These are phyloP conservation scores for Yamadazyma taylorii DNA, from an alignment of 1,139 yeast genomes.

Conservation along the genomic window DNA sequence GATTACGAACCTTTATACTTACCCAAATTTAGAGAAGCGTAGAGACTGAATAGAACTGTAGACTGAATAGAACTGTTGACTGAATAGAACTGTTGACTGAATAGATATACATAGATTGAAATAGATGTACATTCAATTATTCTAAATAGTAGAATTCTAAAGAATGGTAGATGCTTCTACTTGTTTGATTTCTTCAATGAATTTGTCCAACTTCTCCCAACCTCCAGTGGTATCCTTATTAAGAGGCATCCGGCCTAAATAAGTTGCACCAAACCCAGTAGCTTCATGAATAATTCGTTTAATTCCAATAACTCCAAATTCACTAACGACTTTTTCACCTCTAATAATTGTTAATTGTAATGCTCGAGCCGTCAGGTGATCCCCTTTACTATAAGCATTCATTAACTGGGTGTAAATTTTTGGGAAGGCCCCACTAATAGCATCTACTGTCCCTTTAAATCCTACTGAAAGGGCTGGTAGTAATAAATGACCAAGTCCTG, in stretches of 20 bases:
- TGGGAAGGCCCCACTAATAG: constrained; percentile 44
- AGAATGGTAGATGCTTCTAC: constrained; percentile 9
- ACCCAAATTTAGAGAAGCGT: constrained; percentile 13
- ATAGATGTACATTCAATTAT: no score
- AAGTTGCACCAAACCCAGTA: constrained; percentile 39
- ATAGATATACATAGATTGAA: no score
- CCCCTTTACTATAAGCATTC: constrained; percentile 19
- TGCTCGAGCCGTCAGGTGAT: constrained; percentile 16
- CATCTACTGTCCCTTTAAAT: constrained; percentile 26
- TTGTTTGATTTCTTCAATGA: constrained; percentile 11
- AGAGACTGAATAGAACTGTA: no score
- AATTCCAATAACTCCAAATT: constrained; percentile 24
- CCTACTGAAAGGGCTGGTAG: constrained; percentile 25
- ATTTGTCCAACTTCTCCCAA: constrained; percentile 12
- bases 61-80: no score
- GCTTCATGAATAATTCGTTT: constrained; percentile 31
- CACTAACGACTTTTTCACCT: constrained; percentile 23
- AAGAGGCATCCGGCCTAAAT: constrained; percentile 32
- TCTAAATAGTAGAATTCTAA: no score
- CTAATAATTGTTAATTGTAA: constrained; percentile 22
- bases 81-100: no score
- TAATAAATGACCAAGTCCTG: constrained; percentile 28
- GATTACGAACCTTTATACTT: constrained; percentile 16
- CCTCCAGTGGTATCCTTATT: constrained; percentile 22
- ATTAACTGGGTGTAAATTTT: constrained; percentile 30